Percentiles rank a stretch among this genome's conserved stretches.
Conservation (phyloP, 176 grass and related monocot genomes). For the Zea mays region Zm-B73-REFERENCE-NAM-5.0 NC_050101.1:152639001-152639500, state of each 20-base stretch:
- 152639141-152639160: neutral
- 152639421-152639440: neutral
- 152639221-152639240: neutral
- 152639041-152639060: neutral
- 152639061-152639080: neutral
- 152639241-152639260: neutral
- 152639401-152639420: neutral
- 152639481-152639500: slow-evolving; percentile 67
- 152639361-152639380: neutral
- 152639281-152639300: neutral
- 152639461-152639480: slow-evolving; percentile 10
- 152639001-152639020: neutral
- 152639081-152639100: neutral
- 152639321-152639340: neutral
- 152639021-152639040: neutral
- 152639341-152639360: neutral
- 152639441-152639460: neutral
- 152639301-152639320: neutral
- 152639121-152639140: neutral
- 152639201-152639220: neutral
- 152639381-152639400: slow-evolving; percentile 4
- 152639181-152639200: neutral
- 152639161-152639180: neutral
- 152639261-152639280: neutral
- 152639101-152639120: too few relatives aligned